Conservation (phyloP, 306 rosid species). For the Cyclanthera cordifolia region DNA sequence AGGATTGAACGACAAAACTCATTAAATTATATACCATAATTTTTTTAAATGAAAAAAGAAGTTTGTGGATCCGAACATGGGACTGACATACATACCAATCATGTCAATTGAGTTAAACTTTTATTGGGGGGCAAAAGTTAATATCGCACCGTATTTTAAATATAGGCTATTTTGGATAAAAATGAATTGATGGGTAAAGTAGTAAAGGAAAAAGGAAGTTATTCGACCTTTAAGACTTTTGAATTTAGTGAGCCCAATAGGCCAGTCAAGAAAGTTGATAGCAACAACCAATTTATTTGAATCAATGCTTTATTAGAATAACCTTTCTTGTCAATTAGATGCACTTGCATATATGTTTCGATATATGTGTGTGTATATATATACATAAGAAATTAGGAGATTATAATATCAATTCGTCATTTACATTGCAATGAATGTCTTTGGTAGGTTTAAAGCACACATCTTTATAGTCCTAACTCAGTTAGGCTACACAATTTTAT, state of each 20-base stretch:
- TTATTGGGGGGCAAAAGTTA: too few relatives aligned
- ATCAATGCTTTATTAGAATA: neutral
- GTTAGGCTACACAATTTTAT: conserved; percentile 41
- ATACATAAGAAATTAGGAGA: neutral
- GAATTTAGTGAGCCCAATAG: neutral
- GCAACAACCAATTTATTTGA: neutral
- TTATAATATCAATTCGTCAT: neutral
- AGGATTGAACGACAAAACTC: too few relatives aligned
- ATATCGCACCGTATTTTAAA: too few relatives aligned
- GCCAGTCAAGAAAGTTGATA: neutral
- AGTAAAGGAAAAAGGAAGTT: neutral
- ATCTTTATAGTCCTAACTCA: conserved; percentile 43
- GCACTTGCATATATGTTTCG: neutral
- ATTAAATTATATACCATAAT: too few relatives aligned
- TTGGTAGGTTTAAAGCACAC: conserved; percentile 54
- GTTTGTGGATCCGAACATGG: too few relatives aligned
- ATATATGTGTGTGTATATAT: too few relatives aligned
- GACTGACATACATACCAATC: too few relatives aligned
- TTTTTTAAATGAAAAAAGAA: too few relatives aligned
- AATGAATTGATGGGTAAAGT: neutral
- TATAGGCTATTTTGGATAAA: too few relatives aligned
- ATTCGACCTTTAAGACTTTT: neutral
- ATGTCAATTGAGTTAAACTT: too few relatives aligned
- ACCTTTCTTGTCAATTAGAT: neutral
- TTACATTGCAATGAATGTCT: conserved; percentile 21